Percentiles rank a stretch among this genome's conserved stretches.
Conservation (phyloP, 148 eudicot genomes). For the Rhododendron ovatum region DNA sequence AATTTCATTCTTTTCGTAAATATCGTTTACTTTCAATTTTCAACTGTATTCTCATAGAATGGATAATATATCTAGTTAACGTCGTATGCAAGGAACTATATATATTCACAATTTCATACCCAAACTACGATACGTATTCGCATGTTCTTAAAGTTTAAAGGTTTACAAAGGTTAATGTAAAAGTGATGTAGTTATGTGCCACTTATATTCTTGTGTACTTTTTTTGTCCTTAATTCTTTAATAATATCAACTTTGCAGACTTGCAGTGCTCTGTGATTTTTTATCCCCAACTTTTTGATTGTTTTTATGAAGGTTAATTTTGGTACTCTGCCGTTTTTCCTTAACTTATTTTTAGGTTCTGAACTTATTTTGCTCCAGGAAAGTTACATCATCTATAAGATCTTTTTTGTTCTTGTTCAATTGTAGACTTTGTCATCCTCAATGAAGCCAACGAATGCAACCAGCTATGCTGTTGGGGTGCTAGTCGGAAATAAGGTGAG, state of each 20-base stretch:
- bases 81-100: not conserved
- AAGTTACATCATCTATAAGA: not conserved
- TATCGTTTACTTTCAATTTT: not conserved
- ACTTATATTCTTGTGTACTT: not conserved
- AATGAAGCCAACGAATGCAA: constrained; percentile 33
- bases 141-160: not conserved
- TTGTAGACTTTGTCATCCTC: constrained; percentile 56
- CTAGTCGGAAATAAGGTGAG: constrained; percentile 64
- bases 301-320: not conserved
- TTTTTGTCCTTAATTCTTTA: not conserved
- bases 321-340: not conserved
- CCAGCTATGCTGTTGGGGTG: constrained; percentile 68
- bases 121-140: not conserved
- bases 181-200: not conserved
- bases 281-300: too few species aligned
- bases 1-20: not conserved
- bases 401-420: not conserved
- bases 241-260: not conserved
- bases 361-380: not conserved
- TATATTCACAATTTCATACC: not conserved
- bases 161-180: not conserved
- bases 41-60: not conserved
- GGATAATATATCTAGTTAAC: not conserved
- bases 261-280: not conserved
- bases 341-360: not conserved